Evolutionary conservation across 1,284 basidiomycete genomes (phyloP).

Genomic region (Meira miltonrushii): DNA sequence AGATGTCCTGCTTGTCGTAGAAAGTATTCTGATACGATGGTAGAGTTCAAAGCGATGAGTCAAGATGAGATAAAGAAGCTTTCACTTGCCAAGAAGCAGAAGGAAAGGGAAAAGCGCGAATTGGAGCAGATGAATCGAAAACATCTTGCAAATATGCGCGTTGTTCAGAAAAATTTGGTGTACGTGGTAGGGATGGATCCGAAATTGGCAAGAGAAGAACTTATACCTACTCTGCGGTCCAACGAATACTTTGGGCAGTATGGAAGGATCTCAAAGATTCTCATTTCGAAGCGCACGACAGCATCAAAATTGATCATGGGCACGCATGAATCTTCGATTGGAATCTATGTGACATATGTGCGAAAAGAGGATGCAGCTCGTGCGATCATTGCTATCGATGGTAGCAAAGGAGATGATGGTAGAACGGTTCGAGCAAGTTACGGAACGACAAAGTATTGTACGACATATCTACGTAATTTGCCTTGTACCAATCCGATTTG

Average conservation of each 20-base stretch:
- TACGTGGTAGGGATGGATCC: conserved; percentile 90
- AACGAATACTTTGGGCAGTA: conserved; percentile 98
- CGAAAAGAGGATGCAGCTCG: conserved; percentile 90
- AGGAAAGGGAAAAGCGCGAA: conserved; percentile 93
- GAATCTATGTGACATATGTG: conserved; percentile 93
- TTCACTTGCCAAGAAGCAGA: conserved; percentile 90
- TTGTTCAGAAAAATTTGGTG: conserved; percentile 93
- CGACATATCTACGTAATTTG: conserved; percentile 81
- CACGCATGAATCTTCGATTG: conserved; percentile 69
- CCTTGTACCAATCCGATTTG: conserved; percentile 83
- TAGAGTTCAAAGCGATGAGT: conserved; percentile 92
- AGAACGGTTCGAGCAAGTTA: conserved; percentile 74
- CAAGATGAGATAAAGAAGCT: conserved; percentile 96
- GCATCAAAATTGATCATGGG: conserved; percentile 59
- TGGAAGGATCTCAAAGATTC: conserved; percentile 93
- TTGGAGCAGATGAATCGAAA: conserved; percentile 80
- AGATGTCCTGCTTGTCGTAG: conserved; percentile 94
- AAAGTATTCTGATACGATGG: conserved; percentile 83
- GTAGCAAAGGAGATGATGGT: conserved; percentile 59
- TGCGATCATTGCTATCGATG: conserved; percentile 87
- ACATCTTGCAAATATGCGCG: conserved; percentile 84
- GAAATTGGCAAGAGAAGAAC: conserved; percentile 91
- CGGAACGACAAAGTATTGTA: conserved; percentile 97
- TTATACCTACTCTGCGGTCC: conserved; percentile 86
- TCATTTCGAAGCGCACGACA: conserved; percentile 81